Evolutionary conservation across 73 alveolate genomes (phyloP).

Genomic region (Durusdinium trenchii): DNA sequence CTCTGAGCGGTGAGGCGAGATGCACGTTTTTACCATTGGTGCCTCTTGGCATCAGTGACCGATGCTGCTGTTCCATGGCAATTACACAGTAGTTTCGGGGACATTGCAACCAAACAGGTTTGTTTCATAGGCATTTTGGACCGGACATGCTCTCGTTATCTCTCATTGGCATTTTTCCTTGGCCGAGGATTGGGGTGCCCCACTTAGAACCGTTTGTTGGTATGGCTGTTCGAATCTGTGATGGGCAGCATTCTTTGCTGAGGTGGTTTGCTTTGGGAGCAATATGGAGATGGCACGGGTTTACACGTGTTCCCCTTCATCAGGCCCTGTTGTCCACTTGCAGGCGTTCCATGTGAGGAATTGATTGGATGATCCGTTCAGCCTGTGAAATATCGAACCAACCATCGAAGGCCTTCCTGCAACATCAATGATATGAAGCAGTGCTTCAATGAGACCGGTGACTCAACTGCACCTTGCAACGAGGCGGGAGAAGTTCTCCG

Average conservation of each 20-base stretch:
- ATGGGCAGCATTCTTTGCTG: background rate
- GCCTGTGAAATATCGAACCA: background rate
- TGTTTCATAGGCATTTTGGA: background rate
- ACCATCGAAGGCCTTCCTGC: conserved; percentile 44
- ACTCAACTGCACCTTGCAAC: conserved; percentile 31
- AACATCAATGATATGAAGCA: conserved; percentile 69
- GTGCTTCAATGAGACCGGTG: conserved; percentile 93
- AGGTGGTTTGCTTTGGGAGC: conserved; percentile 91
- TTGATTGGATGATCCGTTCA: background rate
- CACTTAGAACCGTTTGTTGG: background rate
- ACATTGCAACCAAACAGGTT: background rate
- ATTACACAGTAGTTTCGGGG: background rate
- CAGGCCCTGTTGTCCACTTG: conserved; percentile 6
- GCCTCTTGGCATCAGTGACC: background rate
- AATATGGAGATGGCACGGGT: conserved; percentile 37
- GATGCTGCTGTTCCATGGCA: background rate
- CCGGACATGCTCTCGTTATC: background rate
- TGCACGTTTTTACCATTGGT: conserved; percentile 90
- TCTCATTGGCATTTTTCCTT: background rate
- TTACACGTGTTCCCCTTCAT: conserved; percentile 60
- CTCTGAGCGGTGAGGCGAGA: too few relatives aligned
- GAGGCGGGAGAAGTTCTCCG: conserved; percentile 50
- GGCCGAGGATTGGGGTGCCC: conserved; percentile 40
- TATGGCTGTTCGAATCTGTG: background rate
- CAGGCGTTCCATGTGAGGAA: background rate